Conservation (phyloP, 257 asterid genomes). For the Petrea volubilis region DNA sequence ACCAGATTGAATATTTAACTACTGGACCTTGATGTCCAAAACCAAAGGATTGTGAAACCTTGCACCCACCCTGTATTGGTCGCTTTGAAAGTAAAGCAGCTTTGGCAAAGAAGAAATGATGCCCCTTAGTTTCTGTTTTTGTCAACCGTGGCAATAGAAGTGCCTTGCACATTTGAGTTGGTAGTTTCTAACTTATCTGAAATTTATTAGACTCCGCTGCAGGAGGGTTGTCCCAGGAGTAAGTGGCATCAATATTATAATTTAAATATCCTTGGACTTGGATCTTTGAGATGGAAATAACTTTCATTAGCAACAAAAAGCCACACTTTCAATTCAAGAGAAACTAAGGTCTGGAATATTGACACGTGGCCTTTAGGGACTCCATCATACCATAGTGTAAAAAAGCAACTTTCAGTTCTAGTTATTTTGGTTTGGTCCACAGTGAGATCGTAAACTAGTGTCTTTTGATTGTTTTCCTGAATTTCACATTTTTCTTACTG, state of each 20-base stretch:
- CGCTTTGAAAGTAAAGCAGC: neutral
- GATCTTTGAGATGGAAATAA: neutral
- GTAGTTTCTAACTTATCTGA: neutral
- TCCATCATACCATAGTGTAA: neutral
- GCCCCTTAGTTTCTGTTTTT: neutral
- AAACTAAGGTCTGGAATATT: neutral
- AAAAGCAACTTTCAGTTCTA: neutral
- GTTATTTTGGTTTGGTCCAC: neutral
- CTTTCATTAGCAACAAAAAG: neutral
- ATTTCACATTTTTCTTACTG: neutral
- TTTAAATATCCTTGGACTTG: neutral
- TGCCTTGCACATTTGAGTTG: neutral
- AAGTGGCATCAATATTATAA: neutral
- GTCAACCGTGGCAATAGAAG: neutral
- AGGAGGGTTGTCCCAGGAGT: neutral
- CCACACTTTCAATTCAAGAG: neutral
- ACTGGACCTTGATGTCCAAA: neutral
- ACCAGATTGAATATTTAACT: neutral
- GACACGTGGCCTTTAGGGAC: neutral
- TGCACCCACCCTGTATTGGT: neutral
- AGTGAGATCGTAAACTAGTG: neutral
- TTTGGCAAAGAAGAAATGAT: neutral
- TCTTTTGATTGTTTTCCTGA: neutral
- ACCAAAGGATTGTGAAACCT: neutral
- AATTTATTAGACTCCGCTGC: neutral